phyloP scores from a whole-genome alignment of 371 early-diverging fungal genomes.

The Basidiobolus meristosporus region DNA sequence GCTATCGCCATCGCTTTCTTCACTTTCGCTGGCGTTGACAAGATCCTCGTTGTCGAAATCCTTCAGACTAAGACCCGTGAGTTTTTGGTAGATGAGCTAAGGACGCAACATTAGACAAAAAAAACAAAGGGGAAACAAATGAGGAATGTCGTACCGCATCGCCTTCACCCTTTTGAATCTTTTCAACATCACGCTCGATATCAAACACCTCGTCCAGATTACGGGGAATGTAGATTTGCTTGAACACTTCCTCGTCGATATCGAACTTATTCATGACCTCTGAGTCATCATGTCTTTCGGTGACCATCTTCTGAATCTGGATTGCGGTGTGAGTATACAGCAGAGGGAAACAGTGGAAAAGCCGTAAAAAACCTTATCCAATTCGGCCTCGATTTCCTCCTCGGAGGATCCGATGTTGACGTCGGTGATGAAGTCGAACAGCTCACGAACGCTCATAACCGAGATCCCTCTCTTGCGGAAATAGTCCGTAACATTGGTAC shows the following conservation, averaged over 20 bases:
- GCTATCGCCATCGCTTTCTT: background rate
- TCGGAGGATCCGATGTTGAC: slow-evolving; percentile 29
- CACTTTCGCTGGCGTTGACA: background rate
- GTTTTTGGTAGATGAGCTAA: slow-evolving; percentile 15
- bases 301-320: background rate
- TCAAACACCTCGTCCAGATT: slow-evolving; percentile 82
- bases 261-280: slow-evolving; percentile 8
- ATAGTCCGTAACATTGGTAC: slow-evolving; percentile 88
- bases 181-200: slow-evolving; percentile 64
- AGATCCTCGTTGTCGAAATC: background rate
- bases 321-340: too few species aligned
- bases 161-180: slow-evolving; percentile 47
- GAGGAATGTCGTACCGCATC: slow-evolving; percentile 24
- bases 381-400: slow-evolving; percentile 35
- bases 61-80: slow-evolving; percentile 8
- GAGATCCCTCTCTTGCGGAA: slow-evolving; percentile 70
- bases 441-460: slow-evolving; percentile 62
- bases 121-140: background rate
- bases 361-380: slow-evolving; percentile 24
- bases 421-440: slow-evolving; percentile 83
- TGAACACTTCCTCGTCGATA: slow-evolving; percentile 77
- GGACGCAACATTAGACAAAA: background rate
- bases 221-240: slow-evolving; percentile 80
- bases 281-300: slow-evolving; percentile 7
- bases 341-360: too few species aligned